Evolutionary conservation across 495 filamentous ascomycete genomes (phyloP).

Genomic region (Aspergillus nidulans): DNA sequence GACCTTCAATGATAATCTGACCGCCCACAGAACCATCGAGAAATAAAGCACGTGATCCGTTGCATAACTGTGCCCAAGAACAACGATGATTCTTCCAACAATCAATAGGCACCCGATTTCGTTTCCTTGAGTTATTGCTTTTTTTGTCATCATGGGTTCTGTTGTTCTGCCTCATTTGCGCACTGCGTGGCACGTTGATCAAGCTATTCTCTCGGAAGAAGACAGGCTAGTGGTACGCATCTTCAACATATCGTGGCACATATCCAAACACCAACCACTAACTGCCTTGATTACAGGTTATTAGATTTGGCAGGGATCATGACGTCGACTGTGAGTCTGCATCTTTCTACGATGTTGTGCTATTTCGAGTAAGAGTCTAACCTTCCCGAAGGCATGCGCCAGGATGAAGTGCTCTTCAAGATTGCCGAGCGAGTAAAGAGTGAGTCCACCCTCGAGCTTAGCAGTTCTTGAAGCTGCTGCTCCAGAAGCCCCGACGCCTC

Average conservation of each 20-base stretch:
- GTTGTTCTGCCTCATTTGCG: conserved; percentile 89
- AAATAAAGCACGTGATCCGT: not conserved
- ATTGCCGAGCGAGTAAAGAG: conserved; percentile 46
- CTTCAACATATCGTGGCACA: not conserved
- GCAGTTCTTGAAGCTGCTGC: not conserved
- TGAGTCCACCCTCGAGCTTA: conserved; percentile 15
- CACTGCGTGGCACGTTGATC: conserved; percentile 95
- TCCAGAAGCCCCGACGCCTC: not conserved
- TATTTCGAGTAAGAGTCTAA: conserved; percentile 20
- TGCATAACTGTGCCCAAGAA: not conserved
- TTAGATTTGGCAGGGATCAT: conserved; percentile 82
- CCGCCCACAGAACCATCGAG: not conserved
- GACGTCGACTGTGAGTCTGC: conserved; percentile 51
- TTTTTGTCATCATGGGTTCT: conserved; percentile 63
- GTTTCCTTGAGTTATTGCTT: not conserved
- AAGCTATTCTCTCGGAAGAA: conserved; percentile 88
- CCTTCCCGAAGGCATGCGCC: conserved; percentile 62
- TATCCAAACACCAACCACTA: not conserved
- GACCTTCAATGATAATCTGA: not conserved
- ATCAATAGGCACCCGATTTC: not conserved
- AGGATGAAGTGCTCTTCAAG: conserved; percentile 90
- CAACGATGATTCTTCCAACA: not conserved
- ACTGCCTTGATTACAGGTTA: conserved; percentile 29
- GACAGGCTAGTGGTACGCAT: conserved; percentile 78
- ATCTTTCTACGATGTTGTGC: not conserved